phyloP scores from a whole-genome alignment of 2,329 filamentous ascomycete genomes.

The Botrytis hyacinthi region DNA sequence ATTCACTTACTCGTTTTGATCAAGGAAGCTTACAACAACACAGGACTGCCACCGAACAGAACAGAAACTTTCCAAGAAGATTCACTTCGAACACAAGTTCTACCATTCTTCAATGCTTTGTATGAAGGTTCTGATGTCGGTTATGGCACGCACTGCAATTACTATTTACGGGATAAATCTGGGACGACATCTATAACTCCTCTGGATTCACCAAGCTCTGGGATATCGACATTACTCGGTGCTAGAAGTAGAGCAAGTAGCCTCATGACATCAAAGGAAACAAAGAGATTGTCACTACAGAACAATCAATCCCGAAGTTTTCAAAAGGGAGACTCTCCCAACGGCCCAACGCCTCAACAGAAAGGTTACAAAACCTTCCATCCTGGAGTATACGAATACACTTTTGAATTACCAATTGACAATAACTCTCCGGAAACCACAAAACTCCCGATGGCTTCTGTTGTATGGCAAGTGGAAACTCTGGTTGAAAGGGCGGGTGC shows the following conservation, averaged over 20 bases:
- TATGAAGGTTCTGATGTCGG: constrained; percentile 57
- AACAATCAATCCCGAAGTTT: constrained; percentile 67
- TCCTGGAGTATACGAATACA: constrained; percentile 43
- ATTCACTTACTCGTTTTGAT: neutral
- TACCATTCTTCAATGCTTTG: constrained; percentile 87
- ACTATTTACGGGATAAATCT: constrained; percentile 40
- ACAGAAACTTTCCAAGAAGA: constrained; percentile 80
- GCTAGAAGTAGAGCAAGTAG: constrained; percentile 33
- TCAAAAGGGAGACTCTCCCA: constrained; percentile 58
- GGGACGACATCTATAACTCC: constrained; percentile 35
- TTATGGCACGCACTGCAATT: constrained; percentile 63
- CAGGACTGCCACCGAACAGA: constrained; percentile 82
- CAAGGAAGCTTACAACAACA: constrained; percentile 6
- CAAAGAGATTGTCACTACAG: constrained; percentile 62
- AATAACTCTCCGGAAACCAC: constrained; percentile 71
- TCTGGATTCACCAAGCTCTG: constrained; percentile 26
- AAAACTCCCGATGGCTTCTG: constrained; percentile 66
- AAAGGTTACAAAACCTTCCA: constrained; percentile 71
- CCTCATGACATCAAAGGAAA: constrained; percentile 30
- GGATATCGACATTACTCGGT: constrained; percentile 29
- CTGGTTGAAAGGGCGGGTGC: constrained; percentile 67
- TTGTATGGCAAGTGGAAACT: constrained; percentile 69
- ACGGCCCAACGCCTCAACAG: constrained; percentile 54
- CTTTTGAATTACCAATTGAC: constrained; percentile 82
- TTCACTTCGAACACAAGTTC: constrained; percentile 80